Evolutionary conservation across 1,284 basidiomycete species (phyloP), one percentile per base, ranked within the genome.

Genomic region (Cutaneotrichosporon sp.): DNA sequence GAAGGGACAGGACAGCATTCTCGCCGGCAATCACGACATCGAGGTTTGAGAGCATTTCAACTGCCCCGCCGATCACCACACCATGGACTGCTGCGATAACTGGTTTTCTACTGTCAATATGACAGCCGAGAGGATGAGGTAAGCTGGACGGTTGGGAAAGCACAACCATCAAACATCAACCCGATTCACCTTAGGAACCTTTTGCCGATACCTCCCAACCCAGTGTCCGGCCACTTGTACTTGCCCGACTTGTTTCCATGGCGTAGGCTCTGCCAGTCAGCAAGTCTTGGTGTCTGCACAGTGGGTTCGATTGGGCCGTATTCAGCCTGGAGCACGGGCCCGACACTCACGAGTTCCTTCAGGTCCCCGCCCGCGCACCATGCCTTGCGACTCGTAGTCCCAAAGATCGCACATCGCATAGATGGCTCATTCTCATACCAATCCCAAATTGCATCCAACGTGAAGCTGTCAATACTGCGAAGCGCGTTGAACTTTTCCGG

Each of bases 391-490:
- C 12, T 51, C 24, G 55, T 57, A 19, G 51, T 50, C 3, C 55
- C 55, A 1, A 57, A 38, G n/a, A 57, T 48, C 20, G 51, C 51
- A 12, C 38, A 42, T 2, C 51, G 48, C 24, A 57, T 38, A 8
- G n/a, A n/a, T 39, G 51, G 48, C 55, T 57, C 55, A 19, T 20
- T 14, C 51, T 57, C 55, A 45, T 53, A 57, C 55, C 55, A 57
- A 17, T 37, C 41, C 51, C 51, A 53, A 8, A 57, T 11, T 2
- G 19, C 35, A 39, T 50, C 35, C 34, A 57, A 38, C 11, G 48
- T 20, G 24, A 25, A 31, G 29, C 33, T 53, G 33, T 32, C 35
- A 16, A 35, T 20, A 2, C 20, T 32, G n/a, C 20, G 37, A 5
- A 57, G 47, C 5, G 55, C 55, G 48, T 57, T 57, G 26, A 26